Conservation (phyloP, 257 asterid species). For the Scutellaria barbata region DNA sequence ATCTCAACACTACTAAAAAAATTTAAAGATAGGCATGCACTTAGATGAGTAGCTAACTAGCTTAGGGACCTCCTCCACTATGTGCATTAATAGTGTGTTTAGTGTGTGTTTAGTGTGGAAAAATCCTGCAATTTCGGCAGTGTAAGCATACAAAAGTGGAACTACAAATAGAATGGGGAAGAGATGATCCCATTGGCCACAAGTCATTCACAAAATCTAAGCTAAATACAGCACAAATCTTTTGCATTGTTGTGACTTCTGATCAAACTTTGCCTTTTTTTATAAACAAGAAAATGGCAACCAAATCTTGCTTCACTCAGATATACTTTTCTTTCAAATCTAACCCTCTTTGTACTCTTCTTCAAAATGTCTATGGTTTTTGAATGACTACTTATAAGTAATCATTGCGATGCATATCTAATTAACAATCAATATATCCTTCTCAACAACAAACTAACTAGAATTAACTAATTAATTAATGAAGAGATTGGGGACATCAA, state of each 20-base stretch:
- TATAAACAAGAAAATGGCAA: slow-evolving; percentile 46
- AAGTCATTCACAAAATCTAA: slow-evolving; percentile 62
- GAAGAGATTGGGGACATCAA: too few relatives aligned
- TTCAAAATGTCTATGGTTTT: slow-evolving; percentile 16
- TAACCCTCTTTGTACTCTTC: slow-evolving; percentile 32
- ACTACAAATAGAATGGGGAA: slow-evolving; percentile 37
- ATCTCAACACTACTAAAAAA: too few relatives aligned
- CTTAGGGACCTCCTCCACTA: too few relatives aligned
- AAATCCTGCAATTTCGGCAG: slow-evolving; percentile 53
- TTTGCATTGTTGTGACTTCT: slow-evolving; percentile 60
- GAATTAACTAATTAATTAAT: not conserved
- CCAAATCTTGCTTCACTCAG: slow-evolving; percentile 48
- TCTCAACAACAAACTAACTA: slow-evolving; percentile 23
- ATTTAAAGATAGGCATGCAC: too few relatives aligned
- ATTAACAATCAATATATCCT: not conserved
- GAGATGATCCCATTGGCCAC: slow-evolving; percentile 48
- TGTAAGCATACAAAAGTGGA: slow-evolving; percentile 41
- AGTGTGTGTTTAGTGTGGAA: slow-evolving; percentile 30
- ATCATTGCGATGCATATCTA: slow-evolving; percentile 43
- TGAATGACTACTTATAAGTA: slow-evolving; percentile 41
- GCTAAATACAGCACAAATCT: slow-evolving; percentile 61
- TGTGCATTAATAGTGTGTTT: slow-evolving; percentile 15
- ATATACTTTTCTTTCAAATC: slow-evolving; percentile 48
- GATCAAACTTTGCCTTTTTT: slow-evolving; percentile 33
- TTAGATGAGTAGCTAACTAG: too few relatives aligned